These are phyloP conservation scores for Phytophthora agathidicida DNA, from an alignment of 352 stramenopile species.

Conservation along the genomic window DNA sequence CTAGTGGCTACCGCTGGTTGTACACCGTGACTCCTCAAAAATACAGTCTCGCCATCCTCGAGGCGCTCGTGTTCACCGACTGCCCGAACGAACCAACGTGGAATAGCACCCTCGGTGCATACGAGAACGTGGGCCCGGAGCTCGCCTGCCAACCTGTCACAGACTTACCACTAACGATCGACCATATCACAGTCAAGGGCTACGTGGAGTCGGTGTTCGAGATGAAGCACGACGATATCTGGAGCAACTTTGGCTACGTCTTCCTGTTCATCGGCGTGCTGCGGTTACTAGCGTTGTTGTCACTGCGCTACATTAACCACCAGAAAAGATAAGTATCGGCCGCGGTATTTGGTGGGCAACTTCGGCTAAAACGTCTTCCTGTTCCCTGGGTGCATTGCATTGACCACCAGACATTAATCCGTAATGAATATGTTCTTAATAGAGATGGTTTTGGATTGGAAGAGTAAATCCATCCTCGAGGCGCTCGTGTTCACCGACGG, in stretches of 20 bases:
- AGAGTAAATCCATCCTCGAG: too few species aligned
- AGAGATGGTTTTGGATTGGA: too few species aligned
- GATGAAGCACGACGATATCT: constrained; percentile 33
- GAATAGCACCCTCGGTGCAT: constrained; percentile 20
- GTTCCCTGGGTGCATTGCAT: too few species aligned
- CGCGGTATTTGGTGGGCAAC: too few species aligned
- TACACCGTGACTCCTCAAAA: constrained; percentile 29
- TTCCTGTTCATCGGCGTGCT: constrained; percentile 32
- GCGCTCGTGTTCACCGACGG: too few species aligned
- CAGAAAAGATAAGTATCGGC: constrained; percentile 37
- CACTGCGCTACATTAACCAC: constrained; percentile 44
- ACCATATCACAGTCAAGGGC: constrained; percentile 31
- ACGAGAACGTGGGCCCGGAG: constrained; percentile 22
- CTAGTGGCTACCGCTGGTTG: constrained; percentile 27
- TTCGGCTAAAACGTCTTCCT: too few species aligned
- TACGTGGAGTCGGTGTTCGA: constrained; percentile 28
- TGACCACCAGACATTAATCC: too few species aligned
- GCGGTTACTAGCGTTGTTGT: constrained; percentile 30
- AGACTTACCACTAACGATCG: constrained; percentile 14
- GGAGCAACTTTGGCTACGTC: constrained; percentile 27
- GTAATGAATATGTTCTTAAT: too few species aligned
- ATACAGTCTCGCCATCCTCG: constrained; percentile 29
- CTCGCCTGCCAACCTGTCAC: constrained; percentile 28
- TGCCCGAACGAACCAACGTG: constrained; percentile 26
- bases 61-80: constrained; percentile 31